Evolutionary conservation across 1,284 basidiomycete genomes (phyloP).

Genomic region (Sporisorium graminicola): DNA sequence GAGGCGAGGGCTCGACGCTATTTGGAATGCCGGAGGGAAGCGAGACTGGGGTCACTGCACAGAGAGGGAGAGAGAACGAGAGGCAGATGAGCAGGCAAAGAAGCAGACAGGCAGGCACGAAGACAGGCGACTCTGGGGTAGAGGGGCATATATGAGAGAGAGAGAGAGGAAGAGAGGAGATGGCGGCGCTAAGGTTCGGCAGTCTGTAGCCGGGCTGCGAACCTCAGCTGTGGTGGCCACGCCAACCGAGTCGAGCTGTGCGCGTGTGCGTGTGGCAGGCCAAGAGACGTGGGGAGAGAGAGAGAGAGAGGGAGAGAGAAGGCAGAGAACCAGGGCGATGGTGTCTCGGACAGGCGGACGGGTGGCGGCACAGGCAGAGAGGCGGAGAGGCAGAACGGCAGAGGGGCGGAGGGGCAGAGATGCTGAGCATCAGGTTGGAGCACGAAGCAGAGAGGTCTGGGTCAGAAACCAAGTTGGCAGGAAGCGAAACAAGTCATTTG

Average conservation of each 20-base stretch:
- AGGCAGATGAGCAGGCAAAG: too few species aligned
- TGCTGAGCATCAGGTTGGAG: too few species aligned
- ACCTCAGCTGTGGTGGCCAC: background rate
- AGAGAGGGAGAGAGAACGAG: background rate
- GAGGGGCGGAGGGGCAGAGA: too few species aligned
- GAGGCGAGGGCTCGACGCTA: background rate
- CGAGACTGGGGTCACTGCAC: background rate
- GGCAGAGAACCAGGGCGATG: too few species aligned
- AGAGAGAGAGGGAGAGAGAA: too few species aligned
- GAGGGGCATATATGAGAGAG: background rate
- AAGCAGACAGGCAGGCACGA: background rate
- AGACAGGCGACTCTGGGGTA: background rate
- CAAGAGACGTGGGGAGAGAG: background rate
- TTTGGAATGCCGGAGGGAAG: slow-evolving; percentile 10
- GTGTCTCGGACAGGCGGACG: too few species aligned
- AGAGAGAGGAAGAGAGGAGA: slow-evolving; percentile 7
- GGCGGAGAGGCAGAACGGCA: too few species aligned
- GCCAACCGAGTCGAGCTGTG: background rate
- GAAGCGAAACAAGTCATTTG: background rate
- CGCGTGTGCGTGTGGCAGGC: background rate
- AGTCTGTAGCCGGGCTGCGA: slow-evolving; percentile 26
- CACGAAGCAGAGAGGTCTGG: background rate
- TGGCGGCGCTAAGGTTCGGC: slow-evolving; percentile 32
- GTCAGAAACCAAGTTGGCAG: background rate
- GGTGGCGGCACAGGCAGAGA: too few species aligned